Conservation (phyloP, 768 basidiomycete genomes). For the Tricholoma terreum region DNA sequence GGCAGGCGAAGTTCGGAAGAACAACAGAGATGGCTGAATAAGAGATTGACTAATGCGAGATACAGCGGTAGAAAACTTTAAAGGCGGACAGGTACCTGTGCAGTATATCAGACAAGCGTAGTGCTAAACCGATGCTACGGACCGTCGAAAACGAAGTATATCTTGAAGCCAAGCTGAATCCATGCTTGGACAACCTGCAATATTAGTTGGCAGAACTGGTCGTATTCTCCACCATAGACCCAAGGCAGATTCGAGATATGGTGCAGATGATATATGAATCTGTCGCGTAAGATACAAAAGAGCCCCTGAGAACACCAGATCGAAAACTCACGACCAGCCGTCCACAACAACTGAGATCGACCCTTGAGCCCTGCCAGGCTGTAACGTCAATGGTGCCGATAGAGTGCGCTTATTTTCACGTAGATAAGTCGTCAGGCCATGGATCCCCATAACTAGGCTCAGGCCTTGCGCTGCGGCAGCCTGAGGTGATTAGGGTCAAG, state of each 20-base stretch:
- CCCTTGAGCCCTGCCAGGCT: conserved; percentile 12
- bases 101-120: conserved; percentile 10
- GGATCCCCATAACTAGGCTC: conserved; percentile 42
- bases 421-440: conserved; percentile 51
- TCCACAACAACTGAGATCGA: conserved; percentile 65
- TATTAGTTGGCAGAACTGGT: conserved; percentile 49
- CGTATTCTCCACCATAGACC: conserved; percentile 86
- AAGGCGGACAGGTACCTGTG: conserved; percentile 63
- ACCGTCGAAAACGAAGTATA: conserved; percentile 87
- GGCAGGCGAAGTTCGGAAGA: conserved; percentile 72
- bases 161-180: conserved; percentile 59
- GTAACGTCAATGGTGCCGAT: conserved; percentile 30
- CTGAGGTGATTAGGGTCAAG: too few relatives aligned
- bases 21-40: conserved; percentile 63
- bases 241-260: conserved; percentile 63
- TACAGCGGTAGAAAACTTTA: conserved; percentile 69
- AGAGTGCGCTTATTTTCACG: conserved; percentile 45
- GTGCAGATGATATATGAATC: conserved; percentile 74
- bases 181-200: conserved; percentile 57
- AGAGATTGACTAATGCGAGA: conserved; percentile 55
- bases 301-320: conserved; percentile 6
- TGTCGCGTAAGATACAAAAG: conserved; percentile 23
- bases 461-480: neutral
- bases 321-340: conserved; percentile 77
- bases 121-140: conserved; percentile 17